Conservation (phyloP, 139 green algal species). For the Micractinium sp. region DNA sequence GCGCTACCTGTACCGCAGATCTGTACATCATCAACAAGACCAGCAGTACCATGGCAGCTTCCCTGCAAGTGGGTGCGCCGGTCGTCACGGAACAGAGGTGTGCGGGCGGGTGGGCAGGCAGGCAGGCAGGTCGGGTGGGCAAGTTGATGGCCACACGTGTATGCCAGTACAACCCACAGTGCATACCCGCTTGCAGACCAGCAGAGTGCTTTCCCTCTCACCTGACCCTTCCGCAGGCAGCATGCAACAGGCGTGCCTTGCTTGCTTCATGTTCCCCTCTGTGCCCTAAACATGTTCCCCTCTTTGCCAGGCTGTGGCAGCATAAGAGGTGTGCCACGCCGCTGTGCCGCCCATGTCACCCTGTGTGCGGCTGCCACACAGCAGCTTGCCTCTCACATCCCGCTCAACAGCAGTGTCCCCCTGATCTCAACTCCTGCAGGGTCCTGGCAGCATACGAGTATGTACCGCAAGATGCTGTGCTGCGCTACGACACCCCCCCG, state of each 20-base stretch:
- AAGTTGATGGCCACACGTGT: too few species aligned
- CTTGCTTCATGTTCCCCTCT: too few species aligned
- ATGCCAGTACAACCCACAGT: too few species aligned
- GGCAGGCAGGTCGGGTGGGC: too few species aligned
- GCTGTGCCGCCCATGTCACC: too few species aligned
- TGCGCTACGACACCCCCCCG: neutral
- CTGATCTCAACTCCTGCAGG: neutral
- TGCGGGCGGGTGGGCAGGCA: neutral
- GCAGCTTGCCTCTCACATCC: too few species aligned
- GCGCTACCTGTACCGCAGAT: neutral
- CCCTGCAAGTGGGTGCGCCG: neutral
- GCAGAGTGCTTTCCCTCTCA: neutral
- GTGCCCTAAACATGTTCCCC: too few species aligned
- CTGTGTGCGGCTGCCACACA: too few species aligned
- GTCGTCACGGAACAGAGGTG: slow-evolving; percentile 5
- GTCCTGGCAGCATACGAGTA: slow-evolving; percentile 2
- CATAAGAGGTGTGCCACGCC: too few species aligned
- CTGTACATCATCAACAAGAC: neutral
- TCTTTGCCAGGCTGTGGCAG: too few species aligned
- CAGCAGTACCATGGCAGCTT: slow-evolving; percentile 7
- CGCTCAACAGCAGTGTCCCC: neutral
- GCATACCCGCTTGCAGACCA: too few species aligned
- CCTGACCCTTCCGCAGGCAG: neutral
- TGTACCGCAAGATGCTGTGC: neutral
- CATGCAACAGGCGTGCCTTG: too few species aligned